Conservation (phyloP, 495 filamentous ascomycete genomes). For the Choiromyces venosus region DNA sequence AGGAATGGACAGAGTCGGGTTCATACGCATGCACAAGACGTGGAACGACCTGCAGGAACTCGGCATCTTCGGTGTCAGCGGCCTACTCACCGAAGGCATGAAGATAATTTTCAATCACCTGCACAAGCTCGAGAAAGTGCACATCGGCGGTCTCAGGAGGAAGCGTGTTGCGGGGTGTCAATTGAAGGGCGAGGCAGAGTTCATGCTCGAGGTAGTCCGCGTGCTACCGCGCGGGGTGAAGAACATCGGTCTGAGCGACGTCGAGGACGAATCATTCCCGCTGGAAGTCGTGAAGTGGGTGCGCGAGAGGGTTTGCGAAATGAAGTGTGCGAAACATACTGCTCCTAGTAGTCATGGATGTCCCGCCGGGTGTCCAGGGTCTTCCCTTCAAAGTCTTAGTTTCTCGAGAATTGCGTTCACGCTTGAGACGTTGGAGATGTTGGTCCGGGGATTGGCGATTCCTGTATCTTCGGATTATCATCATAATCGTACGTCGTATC, state of each 20-base stretch:
- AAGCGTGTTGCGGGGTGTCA: conserved; percentile 16
- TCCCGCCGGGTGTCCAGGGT: conserved; percentile 3
- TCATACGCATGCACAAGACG: conserved; percentile 29
- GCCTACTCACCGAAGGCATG: conserved; percentile 16
- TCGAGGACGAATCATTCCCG: conserved; percentile 31
- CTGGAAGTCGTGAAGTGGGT: conserved; percentile 31
- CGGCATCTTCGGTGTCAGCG: conserved; percentile 33
- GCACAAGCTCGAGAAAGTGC: conserved; percentile 23
- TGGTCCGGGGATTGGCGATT: conserved; percentile 24
- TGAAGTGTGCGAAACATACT: too few relatives aligned
- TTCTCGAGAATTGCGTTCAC: conserved; percentile 33
- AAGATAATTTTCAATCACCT: conserved; percentile 22
- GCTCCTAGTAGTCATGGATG: neutral
- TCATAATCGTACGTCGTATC: conserved; percentile 4
- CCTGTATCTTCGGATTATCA: too few relatives aligned
- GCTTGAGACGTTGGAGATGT: conserved; percentile 21
- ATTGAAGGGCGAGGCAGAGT: conserved; percentile 24
- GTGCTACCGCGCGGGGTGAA: conserved; percentile 23
- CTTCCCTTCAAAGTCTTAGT: conserved; percentile 24
- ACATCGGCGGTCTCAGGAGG: conserved; percentile 26
- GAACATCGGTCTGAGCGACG: conserved; percentile 29
- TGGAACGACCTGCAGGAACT: conserved; percentile 33
- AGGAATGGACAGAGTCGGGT: conserved; percentile 31
- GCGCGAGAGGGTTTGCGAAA: conserved; percentile 14
- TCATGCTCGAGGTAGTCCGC: conserved; percentile 29